Evolutionary conservation across 2,329 filamentous ascomycete species (phyloP).

Genomic region (Pestalotiopsis sp.): DNA sequence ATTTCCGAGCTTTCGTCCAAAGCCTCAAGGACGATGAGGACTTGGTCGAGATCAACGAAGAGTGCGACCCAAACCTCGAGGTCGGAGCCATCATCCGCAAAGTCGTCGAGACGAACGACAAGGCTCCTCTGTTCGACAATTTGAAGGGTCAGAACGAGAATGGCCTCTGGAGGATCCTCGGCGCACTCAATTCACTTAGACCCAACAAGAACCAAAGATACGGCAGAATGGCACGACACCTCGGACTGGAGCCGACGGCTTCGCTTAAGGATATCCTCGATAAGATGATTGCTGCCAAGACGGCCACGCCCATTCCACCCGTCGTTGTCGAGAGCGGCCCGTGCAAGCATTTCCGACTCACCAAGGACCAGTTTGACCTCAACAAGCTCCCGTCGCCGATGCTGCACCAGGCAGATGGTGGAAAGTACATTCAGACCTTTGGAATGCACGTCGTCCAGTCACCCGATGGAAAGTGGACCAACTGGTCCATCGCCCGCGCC

Average conservation of each 20-base stretch:
- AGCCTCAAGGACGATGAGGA: constrained; percentile 41
- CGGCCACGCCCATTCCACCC: constrained; percentile 29
- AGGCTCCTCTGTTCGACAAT: constrained; percentile 53
- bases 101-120: constrained; percentile 44
- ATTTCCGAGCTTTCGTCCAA: constrained; percentile 47
- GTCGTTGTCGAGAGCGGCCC: constrained; percentile 35
- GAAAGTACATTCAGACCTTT: constrained; percentile 50
- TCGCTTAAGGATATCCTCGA: constrained; percentile 38
- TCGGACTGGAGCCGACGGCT: constrained; percentile 39
- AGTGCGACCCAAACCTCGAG: constrained; percentile 45
- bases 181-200: constrained; percentile 40
- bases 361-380: constrained; percentile 41
- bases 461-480: constrained; percentile 46
- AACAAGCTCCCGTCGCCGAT: constrained; percentile 39
- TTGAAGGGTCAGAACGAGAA: constrained; percentile 42
- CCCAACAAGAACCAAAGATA: constrained; percentile 32
- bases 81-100: constrained; percentile 45
- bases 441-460: constrained; percentile 48
- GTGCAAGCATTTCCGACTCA: constrained; percentile 42
- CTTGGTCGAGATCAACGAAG: constrained; percentile 42
- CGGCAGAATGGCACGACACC: constrained; percentile 40
- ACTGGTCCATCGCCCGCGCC: constrained; percentile 44
- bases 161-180: constrained; percentile 49
- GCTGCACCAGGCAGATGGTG: constrained; percentile 45
- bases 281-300: constrained; percentile 39